Percentiles rank a stretch among this genome's conserved stretches.
Conservation (phyloP, 371 early-diverging fungal genomes). For the Zychaea mexicana region DNA sequence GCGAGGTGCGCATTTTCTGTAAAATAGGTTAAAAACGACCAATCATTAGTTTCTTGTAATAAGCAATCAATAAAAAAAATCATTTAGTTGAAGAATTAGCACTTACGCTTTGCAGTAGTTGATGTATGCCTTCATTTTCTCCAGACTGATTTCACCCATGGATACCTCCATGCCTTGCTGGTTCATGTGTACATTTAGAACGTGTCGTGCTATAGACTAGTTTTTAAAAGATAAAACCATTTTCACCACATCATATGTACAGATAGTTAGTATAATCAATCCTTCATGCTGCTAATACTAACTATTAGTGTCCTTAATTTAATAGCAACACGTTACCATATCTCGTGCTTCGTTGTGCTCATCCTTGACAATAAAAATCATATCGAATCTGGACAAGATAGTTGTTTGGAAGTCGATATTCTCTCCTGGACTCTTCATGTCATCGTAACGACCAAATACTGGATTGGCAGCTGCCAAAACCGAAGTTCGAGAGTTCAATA, state of each 20-base stretch:
- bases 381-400: conserved; percentile 97
- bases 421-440: conserved; percentile 96
- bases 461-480: conserved; percentile 99
- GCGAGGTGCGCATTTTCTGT: conserved; percentile 88
- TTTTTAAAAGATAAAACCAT: background rate
- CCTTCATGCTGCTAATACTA: too few relatives aligned
- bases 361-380: conserved; percentile 97
- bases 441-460: conserved; percentile 99
- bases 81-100: too few relatives aligned
- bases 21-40: background rate
- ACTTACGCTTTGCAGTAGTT: conserved; percentile 90
- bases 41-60: too few relatives aligned
- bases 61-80: too few relatives aligned
- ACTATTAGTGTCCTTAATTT: too few relatives aligned
- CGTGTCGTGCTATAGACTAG: conserved; percentile 91
- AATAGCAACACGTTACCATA: conserved; percentile 43
- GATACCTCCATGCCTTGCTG: conserved; percentile 62
- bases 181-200: conserved; percentile 90
- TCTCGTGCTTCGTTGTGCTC: conserved; percentile 86
- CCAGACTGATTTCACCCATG: conserved; percentile 84
- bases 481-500: conserved; percentile 97
- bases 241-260: too few relatives aligned
- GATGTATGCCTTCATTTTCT: conserved; percentile 93
- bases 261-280: too few relatives aligned
- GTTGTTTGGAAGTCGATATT: conserved; percentile 99